These are phyloP conservation scores for Herpetomonas muscarum DNA, from an alignment of 208 protist genomes.

Conservation along the genomic window DNA sequence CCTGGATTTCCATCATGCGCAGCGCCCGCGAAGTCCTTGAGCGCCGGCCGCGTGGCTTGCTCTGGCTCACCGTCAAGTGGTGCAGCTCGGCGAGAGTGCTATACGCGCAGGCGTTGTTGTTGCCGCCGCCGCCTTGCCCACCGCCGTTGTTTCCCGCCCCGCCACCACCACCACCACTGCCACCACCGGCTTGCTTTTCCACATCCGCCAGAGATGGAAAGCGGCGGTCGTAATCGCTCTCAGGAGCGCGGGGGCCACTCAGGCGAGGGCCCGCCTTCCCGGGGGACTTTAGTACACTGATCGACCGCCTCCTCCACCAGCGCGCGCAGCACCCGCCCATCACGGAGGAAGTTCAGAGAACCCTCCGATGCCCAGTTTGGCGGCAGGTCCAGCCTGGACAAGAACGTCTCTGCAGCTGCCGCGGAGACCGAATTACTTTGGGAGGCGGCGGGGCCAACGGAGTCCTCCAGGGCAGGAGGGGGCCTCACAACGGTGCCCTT, in stretches of 20 bases:
- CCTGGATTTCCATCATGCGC: conserved; percentile 25
- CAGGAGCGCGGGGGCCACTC: no score
- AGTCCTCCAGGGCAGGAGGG: no score
- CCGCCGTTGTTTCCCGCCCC: not conserved
- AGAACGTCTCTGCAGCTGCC: not conserved
- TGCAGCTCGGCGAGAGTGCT: not conserved
- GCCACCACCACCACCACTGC: not conserved
- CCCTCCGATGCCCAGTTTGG: conserved; percentile 30
- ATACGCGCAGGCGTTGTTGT: not conserved
- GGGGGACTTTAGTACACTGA: no score
- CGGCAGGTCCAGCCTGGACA: conserved; percentile 17
- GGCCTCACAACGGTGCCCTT: no score
- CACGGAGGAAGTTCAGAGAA: conserved; percentile 37
- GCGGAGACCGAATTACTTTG: no score
- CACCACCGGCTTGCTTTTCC: conserved; percentile 1
- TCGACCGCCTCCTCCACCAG: conserved; percentile 29
- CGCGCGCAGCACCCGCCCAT: conserved; percentile 26
- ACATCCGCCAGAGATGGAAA: conserved; percentile 40
- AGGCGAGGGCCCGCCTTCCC: no score
- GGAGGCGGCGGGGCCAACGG: no score
- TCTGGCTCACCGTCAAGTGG: not conserved
- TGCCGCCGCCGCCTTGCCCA: not conserved
- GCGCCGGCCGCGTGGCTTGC: conserved; percentile 3
- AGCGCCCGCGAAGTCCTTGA: conserved; percentile 9
- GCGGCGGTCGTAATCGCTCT: conserved; percentile 9